Evolutionary conservation across 345 rosid genomes (phyloP), one percentile per base, ranked within the genome.

Genomic region (Orychophragmus violaceus): DNA sequence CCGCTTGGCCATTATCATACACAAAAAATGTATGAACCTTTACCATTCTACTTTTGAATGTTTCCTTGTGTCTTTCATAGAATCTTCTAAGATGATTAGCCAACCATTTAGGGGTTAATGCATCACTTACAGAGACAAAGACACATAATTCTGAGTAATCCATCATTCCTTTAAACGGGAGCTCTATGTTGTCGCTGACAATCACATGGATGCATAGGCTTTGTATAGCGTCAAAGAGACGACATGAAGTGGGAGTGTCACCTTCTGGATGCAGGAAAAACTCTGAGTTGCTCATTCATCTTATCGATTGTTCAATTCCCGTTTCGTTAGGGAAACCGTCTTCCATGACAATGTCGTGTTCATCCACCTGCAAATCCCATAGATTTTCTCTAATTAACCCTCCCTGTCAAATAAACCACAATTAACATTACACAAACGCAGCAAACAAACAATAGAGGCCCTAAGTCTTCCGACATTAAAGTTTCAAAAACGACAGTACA

Each of bases 201-300:
- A 93, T 79, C 51, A 93, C 88, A 17, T 96, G 98, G 42, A 90
- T 87, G 66, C 98, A 93, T 2, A 93, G 89, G 72, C n/a, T n/a
- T n/a, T n/a, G n/a, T n/a, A n/a, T n/a, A n/a, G n/a, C n/a, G n/a
- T n/a, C n/a, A n/a, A n/a, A n/a, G n/a, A n/a, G n/a, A n/a, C n/a
- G n/a, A n/a, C n/a, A n/a, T n/a, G n/a, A n/a, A n/a, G n/a, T n/a
- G n/a, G 98, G 96, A 12, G 98, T 90, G 59, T 90, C 98, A 48
- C 98, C 98, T 0, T 94, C 96, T 6, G 97, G 98, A 72, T 93
- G 98, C 74, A 93, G 80, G 70, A 97, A 93, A 79, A 90, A 93
- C 63, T 89, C 91, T 10, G 94, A 87, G 17, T 84, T 77, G 66
- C 96, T 83, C 97, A 90, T 93, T 67, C 97, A 94, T 78, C 62